Evolutionary conservation across 176 grass and related monocot genomes (phyloP).

Genomic region (Oryza australiensis): DNA sequence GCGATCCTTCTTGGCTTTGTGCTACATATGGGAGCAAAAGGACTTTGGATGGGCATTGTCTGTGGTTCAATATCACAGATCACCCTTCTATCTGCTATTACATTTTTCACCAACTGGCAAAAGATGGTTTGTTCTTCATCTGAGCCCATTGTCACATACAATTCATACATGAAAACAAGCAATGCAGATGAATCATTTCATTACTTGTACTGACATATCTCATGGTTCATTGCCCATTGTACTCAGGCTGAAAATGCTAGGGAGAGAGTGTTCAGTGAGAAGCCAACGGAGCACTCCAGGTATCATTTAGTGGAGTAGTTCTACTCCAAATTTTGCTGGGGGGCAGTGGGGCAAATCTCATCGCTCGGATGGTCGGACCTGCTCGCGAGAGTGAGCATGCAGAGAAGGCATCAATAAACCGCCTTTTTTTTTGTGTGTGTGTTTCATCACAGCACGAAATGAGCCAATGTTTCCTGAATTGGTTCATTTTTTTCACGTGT

Average conservation of each 20-base stretch:
- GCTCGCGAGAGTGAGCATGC: neutral
- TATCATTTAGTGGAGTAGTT: conserved; percentile 17
- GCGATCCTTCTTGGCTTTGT: conserved; percentile 63
- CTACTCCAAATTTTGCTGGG: neutral
- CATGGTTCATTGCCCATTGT: neutral
- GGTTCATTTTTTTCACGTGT: neutral
- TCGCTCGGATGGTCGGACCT: neutral
- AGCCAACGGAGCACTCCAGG: conserved; percentile 18
- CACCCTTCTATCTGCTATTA: conserved; percentile 54
- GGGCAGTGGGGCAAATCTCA: neutral
- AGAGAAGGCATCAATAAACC: neutral
- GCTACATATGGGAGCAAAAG: conserved; percentile 57
- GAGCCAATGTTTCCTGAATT: too few relatives aligned
- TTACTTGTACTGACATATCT: neutral
- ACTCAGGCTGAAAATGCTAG: conserved; percentile 57
- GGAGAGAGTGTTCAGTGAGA: conserved; percentile 55
- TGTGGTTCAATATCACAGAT: conserved; percentile 71
- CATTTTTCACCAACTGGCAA: conserved; percentile 81
- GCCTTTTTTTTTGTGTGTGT: neutral
- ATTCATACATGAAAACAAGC: neutral
- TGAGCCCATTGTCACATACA: neutral
- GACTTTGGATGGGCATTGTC: conserved; percentile 81
- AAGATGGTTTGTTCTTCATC: conserved; percentile 55
- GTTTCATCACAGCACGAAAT: too few relatives aligned
- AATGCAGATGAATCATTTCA: neutral